These are phyloP conservation scores for Ogataea degrootiae DNA, from an alignment of 805 yeast genomes.

Conservation along the genomic window DNA sequence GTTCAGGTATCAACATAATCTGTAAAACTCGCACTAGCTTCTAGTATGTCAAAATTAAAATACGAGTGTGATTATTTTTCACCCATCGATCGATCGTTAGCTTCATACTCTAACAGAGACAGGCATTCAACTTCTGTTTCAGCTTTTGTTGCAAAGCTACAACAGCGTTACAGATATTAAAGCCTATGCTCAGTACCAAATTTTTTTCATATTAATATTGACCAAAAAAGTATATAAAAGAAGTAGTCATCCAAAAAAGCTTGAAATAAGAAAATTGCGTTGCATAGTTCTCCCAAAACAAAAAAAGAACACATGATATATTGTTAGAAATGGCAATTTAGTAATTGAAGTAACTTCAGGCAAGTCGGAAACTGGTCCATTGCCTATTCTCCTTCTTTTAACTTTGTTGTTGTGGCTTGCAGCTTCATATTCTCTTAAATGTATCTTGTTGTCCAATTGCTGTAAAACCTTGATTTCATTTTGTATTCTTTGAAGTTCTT, in stretches of 20 bases:
- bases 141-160: neutral
- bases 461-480: constrained; percentile 37
- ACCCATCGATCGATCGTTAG: too few relatives aligned
- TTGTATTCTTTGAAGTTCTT: constrained; percentile 60
- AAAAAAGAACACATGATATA: too few relatives aligned
- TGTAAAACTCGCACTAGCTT: too few relatives aligned
- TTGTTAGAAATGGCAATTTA: too few relatives aligned
- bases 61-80: too few relatives aligned
- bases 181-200: neutral
- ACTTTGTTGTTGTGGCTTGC: constrained; percentile 26
- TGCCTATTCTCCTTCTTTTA: too few relatives aligned
- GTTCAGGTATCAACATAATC: too few relatives aligned
- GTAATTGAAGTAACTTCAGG: too few relatives aligned
- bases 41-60: too few relatives aligned
- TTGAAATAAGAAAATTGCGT: neutral
- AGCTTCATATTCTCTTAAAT: constrained; percentile 21
- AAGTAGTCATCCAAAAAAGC: neutral
- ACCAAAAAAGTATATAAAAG: neutral
- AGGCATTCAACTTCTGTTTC: neutral
- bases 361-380: too few relatives aligned
- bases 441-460: constrained; percentile 38
- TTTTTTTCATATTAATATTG: constrained; percentile 1
- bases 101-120: too few relatives aligned
- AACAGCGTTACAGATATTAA: neutral
- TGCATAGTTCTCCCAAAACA: neutral